Conservation (phyloP, 495 filamentous ascomycete genomes). For the Aspergillus baeticus region DNA sequence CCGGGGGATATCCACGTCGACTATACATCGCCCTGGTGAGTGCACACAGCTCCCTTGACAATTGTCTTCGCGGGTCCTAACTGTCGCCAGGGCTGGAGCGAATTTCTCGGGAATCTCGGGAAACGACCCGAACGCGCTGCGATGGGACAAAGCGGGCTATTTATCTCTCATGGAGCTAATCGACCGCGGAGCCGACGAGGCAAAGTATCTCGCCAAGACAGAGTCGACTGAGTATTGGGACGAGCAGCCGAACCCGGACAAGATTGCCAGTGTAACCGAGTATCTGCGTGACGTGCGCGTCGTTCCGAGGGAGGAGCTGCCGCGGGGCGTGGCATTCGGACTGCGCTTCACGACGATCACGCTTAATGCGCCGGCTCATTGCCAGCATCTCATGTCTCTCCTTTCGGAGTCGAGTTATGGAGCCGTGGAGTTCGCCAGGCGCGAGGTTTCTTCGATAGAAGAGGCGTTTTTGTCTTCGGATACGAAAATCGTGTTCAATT, state of each 20-base stretch:
- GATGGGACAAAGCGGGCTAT: conserved; percentile 32
- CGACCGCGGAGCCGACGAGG: conserved; percentile 21
- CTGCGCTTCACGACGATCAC: conserved; percentile 31
- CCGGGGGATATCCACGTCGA: conserved; percentile 27
- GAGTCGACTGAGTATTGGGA: conserved; percentile 33
- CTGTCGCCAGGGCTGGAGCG: conserved; percentile 27
- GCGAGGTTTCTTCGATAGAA: conserved; percentile 17
- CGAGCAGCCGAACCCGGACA: conserved; percentile 23
- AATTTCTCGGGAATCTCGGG: conserved; percentile 37
- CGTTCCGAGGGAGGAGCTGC: conserved; percentile 22
- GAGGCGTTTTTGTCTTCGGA: conserved; percentile 20
- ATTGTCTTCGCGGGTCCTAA: not conserved
- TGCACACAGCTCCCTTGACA: too few relatives aligned
- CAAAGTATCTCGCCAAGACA: conserved; percentile 23
- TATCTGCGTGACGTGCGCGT: conserved; percentile 27
- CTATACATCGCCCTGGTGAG: conserved; percentile 38
- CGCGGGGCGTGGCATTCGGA: conserved; percentile 24
- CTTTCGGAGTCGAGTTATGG: conserved; percentile 1
- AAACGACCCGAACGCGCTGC: conserved; percentile 27
- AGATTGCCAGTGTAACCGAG: conserved; percentile 27
- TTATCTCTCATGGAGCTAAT: conserved; percentile 17
- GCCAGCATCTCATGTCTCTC: not conserved
- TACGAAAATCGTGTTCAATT: conserved; percentile 33
- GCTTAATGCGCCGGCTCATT: conserved; percentile 26
- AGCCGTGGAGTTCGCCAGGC: conserved; percentile 23